Evolutionary conservation across 2,329 filamentous ascomycete genomes (phyloP).

Genomic region (Fusarium scirpi): DNA sequence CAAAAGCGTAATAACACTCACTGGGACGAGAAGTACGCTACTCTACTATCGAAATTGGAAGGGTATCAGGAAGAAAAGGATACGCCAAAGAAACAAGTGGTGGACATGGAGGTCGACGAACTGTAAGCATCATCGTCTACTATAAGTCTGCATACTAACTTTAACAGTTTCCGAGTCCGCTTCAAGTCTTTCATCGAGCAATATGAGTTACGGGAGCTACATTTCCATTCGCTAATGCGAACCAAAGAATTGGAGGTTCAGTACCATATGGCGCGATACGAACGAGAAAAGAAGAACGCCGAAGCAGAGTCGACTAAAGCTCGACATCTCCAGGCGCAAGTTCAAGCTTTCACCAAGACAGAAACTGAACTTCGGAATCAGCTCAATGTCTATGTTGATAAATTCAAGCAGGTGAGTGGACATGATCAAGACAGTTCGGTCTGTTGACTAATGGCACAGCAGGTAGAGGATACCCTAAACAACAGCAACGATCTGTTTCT

Average conservation of each 20-base stretch:
- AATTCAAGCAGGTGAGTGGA: slow-evolving; percentile 93
- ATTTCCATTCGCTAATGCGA: slow-evolving; percentile 91
- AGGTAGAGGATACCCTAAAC: slow-evolving; percentile 99
- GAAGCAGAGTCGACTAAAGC: slow-evolving; percentile 84
- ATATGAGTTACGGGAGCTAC: slow-evolving; percentile 93
- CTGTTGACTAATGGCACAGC: slow-evolving; percentile 47
- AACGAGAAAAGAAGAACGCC: slow-evolving; percentile 89
- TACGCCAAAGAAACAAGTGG: slow-evolving; percentile 80
- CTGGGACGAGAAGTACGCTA: slow-evolving; percentile 86
- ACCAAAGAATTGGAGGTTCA: slow-evolving; percentile 97
- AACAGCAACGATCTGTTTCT: slow-evolving; percentile 98
- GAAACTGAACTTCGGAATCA: slow-evolving; percentile 94
- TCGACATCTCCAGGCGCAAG: slow-evolving; percentile 88
- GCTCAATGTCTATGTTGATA: slow-evolving; percentile 98
- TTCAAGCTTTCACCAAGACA: slow-evolving; percentile 95
- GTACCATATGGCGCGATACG: slow-evolving; percentile 87
- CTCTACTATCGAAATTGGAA: slow-evolving; percentile 84
- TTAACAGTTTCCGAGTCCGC: slow-evolving; percentile 78
- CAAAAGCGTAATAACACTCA: slow-evolving; percentile 85
- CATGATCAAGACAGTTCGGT: slow-evolving; percentile 17
- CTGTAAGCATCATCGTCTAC: slow-evolving; percentile 67
- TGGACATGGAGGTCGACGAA: slow-evolving; percentile 90
- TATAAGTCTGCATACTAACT: slow-evolving; percentile 7
- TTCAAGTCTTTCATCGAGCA: slow-evolving; percentile 97
- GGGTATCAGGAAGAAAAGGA: slow-evolving; percentile 90